Conservation (phyloP, 257 asterid species). For the Solanum lignicaule region DNA sequence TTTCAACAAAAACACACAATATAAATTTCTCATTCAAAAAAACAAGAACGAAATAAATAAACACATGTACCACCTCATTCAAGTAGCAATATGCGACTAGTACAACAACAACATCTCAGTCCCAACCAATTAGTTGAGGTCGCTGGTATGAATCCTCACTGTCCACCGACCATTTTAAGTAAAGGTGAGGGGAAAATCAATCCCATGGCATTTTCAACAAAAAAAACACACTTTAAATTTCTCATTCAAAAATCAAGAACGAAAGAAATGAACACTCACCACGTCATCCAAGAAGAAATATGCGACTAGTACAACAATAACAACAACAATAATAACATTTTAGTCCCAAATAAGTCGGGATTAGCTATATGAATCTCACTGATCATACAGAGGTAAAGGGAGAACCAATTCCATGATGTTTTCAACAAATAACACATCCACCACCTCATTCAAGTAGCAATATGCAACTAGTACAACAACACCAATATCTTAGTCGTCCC, state of each 20-base stretch:
- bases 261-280: neutral
- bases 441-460: neutral
- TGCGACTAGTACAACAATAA: neutral
- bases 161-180: neutral
- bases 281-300: neutral
- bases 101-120: no score
- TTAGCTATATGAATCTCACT: no score
- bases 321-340: no score
- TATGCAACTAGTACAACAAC: neutral
- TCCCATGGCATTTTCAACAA: slow-evolving; percentile 73
- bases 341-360: no score
- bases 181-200: slow-evolving; percentile 71
- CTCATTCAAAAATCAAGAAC: neutral
- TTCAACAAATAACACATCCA: neutral
- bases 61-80: neutral
- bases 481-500: neutral
- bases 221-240: slow-evolving; percentile 3
- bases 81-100: neutral
- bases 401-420: slow-evolving; percentile 64
- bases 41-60: neutral
- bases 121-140: no score
- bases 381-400: no score
- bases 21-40: neutral
- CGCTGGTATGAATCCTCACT: neutral
- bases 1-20: slow-evolving; percentile 35